These are phyloP conservation scores for Phialophora tarda DNA, from an alignment of 2,329 filamentous ascomycete species.

Conservation along the genomic window DNA sequence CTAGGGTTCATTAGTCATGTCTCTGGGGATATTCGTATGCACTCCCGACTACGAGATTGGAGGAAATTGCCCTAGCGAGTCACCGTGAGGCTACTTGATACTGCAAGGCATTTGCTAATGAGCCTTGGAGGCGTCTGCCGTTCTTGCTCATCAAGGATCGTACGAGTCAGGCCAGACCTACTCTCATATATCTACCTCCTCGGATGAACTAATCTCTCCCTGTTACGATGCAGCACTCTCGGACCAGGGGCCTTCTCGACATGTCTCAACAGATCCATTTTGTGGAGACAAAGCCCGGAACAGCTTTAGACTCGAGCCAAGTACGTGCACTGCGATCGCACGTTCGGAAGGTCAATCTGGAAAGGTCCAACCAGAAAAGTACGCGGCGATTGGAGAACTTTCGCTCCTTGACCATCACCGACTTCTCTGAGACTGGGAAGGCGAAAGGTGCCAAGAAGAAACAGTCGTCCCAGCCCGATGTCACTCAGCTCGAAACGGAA, in stretches of 20 bases:
- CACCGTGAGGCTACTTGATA: slow-evolving; percentile 7
- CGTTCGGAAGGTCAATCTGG: slow-evolving; percentile 26
- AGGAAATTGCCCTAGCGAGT: slow-evolving; percentile 17
- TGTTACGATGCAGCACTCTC: not conserved
- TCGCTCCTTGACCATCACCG: slow-evolving; percentile 22
- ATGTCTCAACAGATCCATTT: slow-evolving; percentile 27
- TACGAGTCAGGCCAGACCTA: not conserved
- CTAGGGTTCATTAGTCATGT: slow-evolving; percentile 17
- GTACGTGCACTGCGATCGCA: slow-evolving; percentile 26
- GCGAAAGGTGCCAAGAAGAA: slow-evolving; percentile 17
- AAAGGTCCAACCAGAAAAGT: slow-evolving; percentile 22
- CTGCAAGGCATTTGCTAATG: slow-evolving; percentile 14
- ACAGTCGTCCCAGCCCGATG: slow-evolving; percentile 1
- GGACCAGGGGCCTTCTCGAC: not conserved
- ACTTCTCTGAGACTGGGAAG: slow-evolving; percentile 23
- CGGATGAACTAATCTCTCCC: slow-evolving; percentile 2
- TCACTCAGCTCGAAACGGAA: slow-evolving; percentile 17
- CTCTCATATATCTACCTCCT: slow-evolving; percentile 12
- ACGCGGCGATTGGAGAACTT: slow-evolving; percentile 28
- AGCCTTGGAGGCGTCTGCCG: not conserved
- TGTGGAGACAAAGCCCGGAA: slow-evolving; percentile 24
- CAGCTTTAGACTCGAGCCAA: slow-evolving; percentile 21
- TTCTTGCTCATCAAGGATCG: not conserved
- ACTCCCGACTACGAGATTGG: slow-evolving; percentile 4
- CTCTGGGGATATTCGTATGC: slow-evolving; percentile 4